Base-by-base conservation (phyloP, 2,329 filamentous ascomycete species). In the Apiospora marii region DNA sequence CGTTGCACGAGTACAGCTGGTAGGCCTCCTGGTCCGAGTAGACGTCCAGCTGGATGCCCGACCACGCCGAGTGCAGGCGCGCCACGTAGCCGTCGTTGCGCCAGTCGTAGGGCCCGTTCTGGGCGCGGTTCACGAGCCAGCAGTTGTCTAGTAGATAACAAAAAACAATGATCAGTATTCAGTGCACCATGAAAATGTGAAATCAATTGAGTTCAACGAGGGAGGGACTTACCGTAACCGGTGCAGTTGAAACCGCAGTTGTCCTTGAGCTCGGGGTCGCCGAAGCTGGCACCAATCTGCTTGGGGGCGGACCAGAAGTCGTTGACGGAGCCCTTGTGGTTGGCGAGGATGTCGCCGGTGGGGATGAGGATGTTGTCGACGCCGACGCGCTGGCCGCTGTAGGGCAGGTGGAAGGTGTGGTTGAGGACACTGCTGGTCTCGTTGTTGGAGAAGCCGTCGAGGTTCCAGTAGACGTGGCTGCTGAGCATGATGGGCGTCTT, bases 241-340 rank as follows among this genome's bases (percentile, higher is more conserved):
- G 89, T 92, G 85, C 96, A 98, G 81, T 90, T 90, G 75, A 87
- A 88, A 22, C 95, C 95, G 80, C 96, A 98, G 83, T 96, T 94
- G 58, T 90, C 91, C 12, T 87, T 75, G 2, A 95, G 84, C 69
- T 90, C 91, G 0, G 89, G 85, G 69, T 90, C 86, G 30, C 86
- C 83, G 70, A 94, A 87, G 76, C 93, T 91, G 48, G 90, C 85
- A 41, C 95, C 94, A 68, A 98, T 86, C 77, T 94, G 88, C 86
- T 97, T 97, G 13, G 94, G 92, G 37, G 87, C 82, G 69, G 91
- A 93, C 92, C 95, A 98, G 84, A 95, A 94, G 82, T 95, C 92
- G 77, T 95, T 93, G 75, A 94, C 91, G 0, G 90, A 91, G 51
- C 90, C 89, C 70, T 87, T 83, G 76, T 87, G 81, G 82, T 94